These are phyloP conservation scores for Vitis hybrid DNA, from an alignment of 177 flowering plant genomes.

Conservation along the genomic window DNA sequence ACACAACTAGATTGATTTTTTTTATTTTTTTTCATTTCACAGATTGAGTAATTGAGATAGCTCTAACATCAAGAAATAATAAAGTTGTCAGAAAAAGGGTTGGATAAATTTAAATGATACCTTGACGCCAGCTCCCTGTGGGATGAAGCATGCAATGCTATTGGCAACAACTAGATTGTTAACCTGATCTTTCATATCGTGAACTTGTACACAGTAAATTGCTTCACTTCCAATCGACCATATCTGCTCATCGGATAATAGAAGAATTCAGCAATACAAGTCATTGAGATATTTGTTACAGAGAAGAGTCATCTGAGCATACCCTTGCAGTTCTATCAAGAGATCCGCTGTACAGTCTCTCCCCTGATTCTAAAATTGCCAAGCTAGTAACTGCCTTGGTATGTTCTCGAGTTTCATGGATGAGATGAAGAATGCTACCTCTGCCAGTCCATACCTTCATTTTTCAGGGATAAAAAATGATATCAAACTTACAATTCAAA, in stretches of 20 bases:
- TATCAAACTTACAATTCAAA: slow-evolving; percentile 10
- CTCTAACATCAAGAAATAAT: background rate
- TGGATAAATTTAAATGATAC: slow-evolving; percentile 27
- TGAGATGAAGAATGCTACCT: slow-evolving; percentile 55
- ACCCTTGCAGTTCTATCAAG: slow-evolving; percentile 75
- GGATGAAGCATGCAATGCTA: slow-evolving; percentile 66
- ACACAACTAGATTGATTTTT: too few relatives aligned
- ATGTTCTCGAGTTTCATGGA: slow-evolving; percentile 71
- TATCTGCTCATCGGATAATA: slow-evolving; percentile 36
- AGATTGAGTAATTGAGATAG: too few relatives aligned
- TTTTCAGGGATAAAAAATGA: slow-evolving; percentile 5
- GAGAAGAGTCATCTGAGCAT: slow-evolving; percentile 11
- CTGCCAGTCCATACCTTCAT: slow-evolving; percentile 72
- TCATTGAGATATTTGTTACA: background rate
- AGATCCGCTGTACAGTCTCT: slow-evolving; percentile 72
- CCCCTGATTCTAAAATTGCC: slow-evolving; percentile 48
- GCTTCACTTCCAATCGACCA: slow-evolving; percentile 57
- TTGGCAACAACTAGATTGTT: slow-evolving; percentile 57
- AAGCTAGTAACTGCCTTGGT: slow-evolving; percentile 72
- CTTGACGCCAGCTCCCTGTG: slow-evolving; percentile 83
- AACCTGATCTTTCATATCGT: slow-evolving; percentile 78
- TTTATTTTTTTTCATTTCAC: too few relatives aligned
- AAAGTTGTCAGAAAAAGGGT: background rate
- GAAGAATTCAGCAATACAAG: background rate
- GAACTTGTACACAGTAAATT: slow-evolving; percentile 60